phyloP scores from a whole-genome alignment of 495 filamentous ascomycete genomes.

The Friedmanniomyces simplex region DNA sequence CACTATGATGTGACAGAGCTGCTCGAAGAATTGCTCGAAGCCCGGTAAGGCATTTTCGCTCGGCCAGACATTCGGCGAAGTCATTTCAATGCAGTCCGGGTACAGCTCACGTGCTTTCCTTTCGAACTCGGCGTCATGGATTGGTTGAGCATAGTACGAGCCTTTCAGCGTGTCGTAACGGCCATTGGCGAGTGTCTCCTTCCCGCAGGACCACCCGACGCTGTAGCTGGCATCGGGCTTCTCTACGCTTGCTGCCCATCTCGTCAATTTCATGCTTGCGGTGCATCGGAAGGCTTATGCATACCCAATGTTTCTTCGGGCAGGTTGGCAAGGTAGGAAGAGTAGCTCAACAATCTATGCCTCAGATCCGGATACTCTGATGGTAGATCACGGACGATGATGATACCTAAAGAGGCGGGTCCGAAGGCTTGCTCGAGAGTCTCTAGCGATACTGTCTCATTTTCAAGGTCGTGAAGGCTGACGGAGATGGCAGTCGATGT shows the following conservation, averaged over 20 bases:
- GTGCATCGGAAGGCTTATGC: not conserved
- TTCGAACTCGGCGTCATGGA: slow-evolving; percentile 52
- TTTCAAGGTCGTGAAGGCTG: slow-evolving; percentile 5
- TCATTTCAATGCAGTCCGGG: slow-evolving; percentile 50
- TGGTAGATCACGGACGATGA: slow-evolving; percentile 79
- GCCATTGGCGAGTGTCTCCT: slow-evolving; percentile 85
- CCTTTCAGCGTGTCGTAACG: slow-evolving; percentile 89
- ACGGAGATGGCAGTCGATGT: slow-evolving; percentile 3
- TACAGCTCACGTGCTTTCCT: slow-evolving; percentile 27
- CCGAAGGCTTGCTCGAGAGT: slow-evolving; percentile 76
- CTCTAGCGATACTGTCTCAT: slow-evolving; percentile 7
- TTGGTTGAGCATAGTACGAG: slow-evolving; percentile 61
- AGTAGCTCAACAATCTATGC: slow-evolving; percentile 65
- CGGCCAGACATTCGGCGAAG: slow-evolving; percentile 79
- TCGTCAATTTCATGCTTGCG: not conserved
- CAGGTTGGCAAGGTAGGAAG: slow-evolving; percentile 81
- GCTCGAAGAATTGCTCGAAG: slow-evolving; percentile 60
- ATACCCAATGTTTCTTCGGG: slow-evolving; percentile 61
- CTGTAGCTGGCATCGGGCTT: slow-evolving; percentile 51
- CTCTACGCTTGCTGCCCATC: slow-evolving; percentile 46
- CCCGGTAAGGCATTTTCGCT: slow-evolving; percentile 51
- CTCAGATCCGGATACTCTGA: slow-evolving; percentile 57
- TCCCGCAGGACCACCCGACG: slow-evolving; percentile 71
- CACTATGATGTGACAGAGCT: slow-evolving; percentile 75
- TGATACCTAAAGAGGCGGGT: slow-evolving; percentile 80